A percentile compares a stretch with the other conserved stretches of the same genome.
Evolutionary conservation across 768 basidiomycete genomes (phyloP).

Genomic region (Serendipita sp.): DNA sequence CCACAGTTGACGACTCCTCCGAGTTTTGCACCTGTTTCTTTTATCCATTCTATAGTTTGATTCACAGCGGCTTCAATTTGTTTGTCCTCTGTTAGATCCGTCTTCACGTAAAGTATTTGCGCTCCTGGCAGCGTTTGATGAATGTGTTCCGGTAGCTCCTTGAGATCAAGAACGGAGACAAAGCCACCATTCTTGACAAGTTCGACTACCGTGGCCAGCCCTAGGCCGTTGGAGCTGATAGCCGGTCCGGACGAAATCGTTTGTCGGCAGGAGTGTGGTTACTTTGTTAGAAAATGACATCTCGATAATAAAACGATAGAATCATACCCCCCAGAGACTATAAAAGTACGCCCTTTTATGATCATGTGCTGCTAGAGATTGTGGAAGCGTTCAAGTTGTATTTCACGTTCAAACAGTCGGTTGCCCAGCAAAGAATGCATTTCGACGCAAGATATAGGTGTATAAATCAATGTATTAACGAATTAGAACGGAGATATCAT

Average conservation of each 20-base stretch:
- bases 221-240: slow-evolving; percentile 30
- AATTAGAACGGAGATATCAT: slow-evolving; percentile 28
- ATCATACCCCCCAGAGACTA: slow-evolving; percentile 41
- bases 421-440: too few relatives aligned
- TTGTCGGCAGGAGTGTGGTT: neutral
- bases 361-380: slow-evolving; percentile 27
- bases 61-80: slow-evolving; percentile 20
- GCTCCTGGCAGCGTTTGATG: slow-evolving; percentile 1
- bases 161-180: slow-evolving; percentile 36
- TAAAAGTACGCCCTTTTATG: slow-evolving; percentile 35
- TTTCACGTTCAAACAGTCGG: too few relatives aligned
- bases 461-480: too few relatives aligned
- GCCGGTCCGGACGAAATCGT: neutral
- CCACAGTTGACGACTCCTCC: slow-evolving; percentile 48
- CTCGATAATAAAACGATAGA: neutral
- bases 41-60: slow-evolving; percentile 17
- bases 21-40: slow-evolving; percentile 28
- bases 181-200: slow-evolving; percentile 31
- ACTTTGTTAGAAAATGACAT: neutral
- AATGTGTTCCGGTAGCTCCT: slow-evolving; percentile 1
- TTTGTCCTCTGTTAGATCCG: slow-evolving; percentile 20
- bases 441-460: neutral
- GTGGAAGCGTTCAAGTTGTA: neutral
- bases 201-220: slow-evolving; percentile 34
- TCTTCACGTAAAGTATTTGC: slow-evolving; percentile 14